Base-by-base conservation (phyloP, 2,329 filamentous ascomycete genomes). In the Aspergillus flavus region DNA sequence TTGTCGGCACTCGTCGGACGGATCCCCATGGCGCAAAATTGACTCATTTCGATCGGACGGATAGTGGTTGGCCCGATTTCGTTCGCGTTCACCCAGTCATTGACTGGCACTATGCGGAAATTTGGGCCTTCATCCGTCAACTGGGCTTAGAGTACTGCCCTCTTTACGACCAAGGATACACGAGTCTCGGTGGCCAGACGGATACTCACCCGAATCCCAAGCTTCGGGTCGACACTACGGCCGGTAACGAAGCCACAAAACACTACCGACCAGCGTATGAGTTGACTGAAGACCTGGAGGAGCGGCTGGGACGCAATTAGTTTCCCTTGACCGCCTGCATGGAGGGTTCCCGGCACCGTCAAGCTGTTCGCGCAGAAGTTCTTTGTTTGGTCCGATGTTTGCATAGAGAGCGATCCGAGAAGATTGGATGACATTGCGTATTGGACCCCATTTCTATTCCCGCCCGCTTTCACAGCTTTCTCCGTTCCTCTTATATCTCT, bases 71-170 rank as follows among this genome's bases (percentile, higher is more conserved):
- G 95, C 95, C 95, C 41, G 81, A 84, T 50, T 97, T 98, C 73
- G 94, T 98, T 89, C 87, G 95, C 63, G 85, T 98, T 64, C 93
- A 99, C 78, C 94, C 95, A 0, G 91, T 99, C 11, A 94, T 99
- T 73, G 95, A 99, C 79, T 99, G 95, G 95, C 92, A 95, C 76
- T 97, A 97, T 78, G 87, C 88, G 12, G 94, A 98, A 77, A 94
- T 98, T 59, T 98, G 95, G 95, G 87, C 89, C 21, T 93, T 96
- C 74, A 83, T 92, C 84, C 73, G 72, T 34, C 88, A 91, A 72
- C 81, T 98, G 34, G 84, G 87, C 1, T 88, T 98, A 32, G 88
- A 89, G 6, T 99, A 97, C 75, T 98, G 95, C 77, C 80, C 83
- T 12, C 83, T 99, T 30, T 99, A 99, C 77, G 93, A 97, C 75